Base-by-base conservation (phyloP, 768 basidiomycete genomes). In the Phaffia australis region DNA sequence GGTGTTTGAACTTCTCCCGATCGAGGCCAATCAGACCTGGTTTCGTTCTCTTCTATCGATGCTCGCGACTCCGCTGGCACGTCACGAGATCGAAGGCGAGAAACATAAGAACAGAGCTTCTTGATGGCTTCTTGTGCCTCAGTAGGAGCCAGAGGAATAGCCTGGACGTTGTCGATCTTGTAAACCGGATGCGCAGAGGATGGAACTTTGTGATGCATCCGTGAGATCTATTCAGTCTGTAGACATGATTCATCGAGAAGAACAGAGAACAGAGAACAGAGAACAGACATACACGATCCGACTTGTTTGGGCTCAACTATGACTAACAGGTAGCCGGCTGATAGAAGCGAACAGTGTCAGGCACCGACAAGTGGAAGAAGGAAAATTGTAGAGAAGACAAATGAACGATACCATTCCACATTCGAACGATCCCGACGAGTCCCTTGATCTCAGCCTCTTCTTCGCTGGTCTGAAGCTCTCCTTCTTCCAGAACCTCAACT, bases 261-360 rank as follows among this genome's bases (percentile, higher is more conserved):
- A 23, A 23, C 19, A n/a, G 4, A 60, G 47, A 7, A 21, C 51
- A 16, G 32, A 14, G 51, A 60, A 27, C 19, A 19, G 60, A 42
- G 48, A 50, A 42, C 16, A 52, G 7, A 60, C 67, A 15, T 27
- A 69, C 67, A 63, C 1, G 67, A 47, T 5, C 67, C 67, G 42
- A 69, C 46, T n/a, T 51, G 48, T 11, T 52, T 59, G 1, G 67
- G 61, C 29, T 59, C 55, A 25, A 69, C 42, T 51, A 69, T 64
- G 25, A 64, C 67, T 52, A 69, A 57, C 50, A 69, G 52, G 27
- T 64, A 69, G 27, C 62, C 67, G 25, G 63, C 67, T 68, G 55
- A 2, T 29, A 23, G 8, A 25, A 30, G 23, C n/a, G 57, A 16
- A 8, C 23, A 9, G 29, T 15, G 6, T 30, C 21, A 51, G 60